These are phyloP conservation scores for Ophiocordyceps sinensis DNA, from an alignment of 2,329 filamentous ascomycete species.

Conservation along the genomic window DNA sequence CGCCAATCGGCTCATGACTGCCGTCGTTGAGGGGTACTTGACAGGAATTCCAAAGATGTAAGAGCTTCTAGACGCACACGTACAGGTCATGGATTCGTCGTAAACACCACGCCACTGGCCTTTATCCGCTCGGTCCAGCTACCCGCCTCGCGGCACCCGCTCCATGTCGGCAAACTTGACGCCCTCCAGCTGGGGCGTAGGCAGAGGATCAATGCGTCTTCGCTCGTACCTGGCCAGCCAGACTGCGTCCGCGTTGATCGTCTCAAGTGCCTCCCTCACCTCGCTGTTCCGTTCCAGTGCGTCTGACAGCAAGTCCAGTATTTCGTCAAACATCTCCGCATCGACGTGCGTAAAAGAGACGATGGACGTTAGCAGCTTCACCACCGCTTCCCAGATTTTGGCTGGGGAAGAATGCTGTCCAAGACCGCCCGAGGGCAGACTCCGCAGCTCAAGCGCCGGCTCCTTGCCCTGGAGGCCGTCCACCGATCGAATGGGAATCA, in stretches of 20 bases:
- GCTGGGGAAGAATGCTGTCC: slow-evolving; percentile 46
- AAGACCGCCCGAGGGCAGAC: slow-evolving; percentile 19
- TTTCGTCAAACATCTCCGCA: slow-evolving; percentile 57
- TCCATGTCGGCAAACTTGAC: slow-evolving; percentile 21
- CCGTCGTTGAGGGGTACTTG: slow-evolving; percentile 64
- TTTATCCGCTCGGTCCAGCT: neutral
- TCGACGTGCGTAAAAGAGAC: slow-evolving; percentile 48
- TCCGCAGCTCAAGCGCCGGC: slow-evolving; percentile 1
- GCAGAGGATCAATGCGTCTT: slow-evolving; percentile 21
- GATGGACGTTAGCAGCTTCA: slow-evolving; percentile 44
- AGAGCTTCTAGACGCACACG: slow-evolving; percentile 1
- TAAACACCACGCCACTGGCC: neutral
- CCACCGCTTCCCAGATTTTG: slow-evolving; percentile 49
- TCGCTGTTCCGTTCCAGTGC: slow-evolving; percentile 28
- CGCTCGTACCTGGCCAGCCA: slow-evolving; percentile 50
- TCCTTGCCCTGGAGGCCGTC: slow-evolving; percentile 8
- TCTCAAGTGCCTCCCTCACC: slow-evolving; percentile 43
- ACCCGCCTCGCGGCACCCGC: slow-evolving; percentile 3
- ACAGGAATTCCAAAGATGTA: slow-evolving; percentile 37
- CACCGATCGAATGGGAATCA: slow-evolving; percentile 18
- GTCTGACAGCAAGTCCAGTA: slow-evolving; percentile 46
- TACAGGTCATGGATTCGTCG: neutral
- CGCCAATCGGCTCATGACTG: slow-evolving; percentile 73
- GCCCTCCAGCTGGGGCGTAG: slow-evolving; percentile 27
- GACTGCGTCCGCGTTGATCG: slow-evolving; percentile 58